Evolutionary conservation across 1,139 yeast genomes (phyloP).

Genomic region (Magnusiomyces magnusii): DNA sequence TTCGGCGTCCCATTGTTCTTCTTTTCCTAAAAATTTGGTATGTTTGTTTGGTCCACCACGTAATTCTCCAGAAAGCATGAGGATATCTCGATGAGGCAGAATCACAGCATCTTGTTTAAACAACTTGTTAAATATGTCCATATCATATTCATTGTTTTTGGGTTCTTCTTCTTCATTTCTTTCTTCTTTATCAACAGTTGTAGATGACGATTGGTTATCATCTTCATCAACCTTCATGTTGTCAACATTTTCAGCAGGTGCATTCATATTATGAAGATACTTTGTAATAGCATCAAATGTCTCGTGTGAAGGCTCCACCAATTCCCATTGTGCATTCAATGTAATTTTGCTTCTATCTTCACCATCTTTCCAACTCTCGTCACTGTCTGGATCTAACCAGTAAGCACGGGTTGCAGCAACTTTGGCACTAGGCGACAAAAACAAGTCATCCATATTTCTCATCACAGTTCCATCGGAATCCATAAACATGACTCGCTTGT

Average conservation of each 20-base stretch:
- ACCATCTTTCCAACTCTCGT: constrained; percentile 7
- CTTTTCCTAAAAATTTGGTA: constrained; percentile 9
- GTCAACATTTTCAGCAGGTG: constrained; percentile 23
- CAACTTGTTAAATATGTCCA: constrained; percentile 43
- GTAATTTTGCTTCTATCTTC: constrained; percentile 18
- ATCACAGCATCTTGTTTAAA: constrained; percentile 32
- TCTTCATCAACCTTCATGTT: not conserved
- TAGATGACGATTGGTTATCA: constrained; percentile 23
- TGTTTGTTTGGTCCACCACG: constrained; percentile 25
- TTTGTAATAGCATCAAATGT: constrained; percentile 29
- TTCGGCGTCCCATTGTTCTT: constrained; percentile 12
- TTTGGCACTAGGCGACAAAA: constrained; percentile 39
- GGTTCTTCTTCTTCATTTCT: not conserved
- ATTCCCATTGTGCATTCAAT: constrained; percentile 39
- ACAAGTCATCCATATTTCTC: constrained; percentile 39
- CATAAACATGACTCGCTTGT: constrained; percentile 41
- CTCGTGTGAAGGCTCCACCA: constrained; percentile 37
- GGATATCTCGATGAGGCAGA: constrained; percentile 43
- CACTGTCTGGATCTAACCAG: constrained; percentile 17
- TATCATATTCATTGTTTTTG: constrained; percentile 37
- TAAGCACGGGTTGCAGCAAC: constrained; percentile 35
- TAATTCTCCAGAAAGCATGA: constrained; percentile 45
- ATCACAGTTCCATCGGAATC: constrained; percentile 36
- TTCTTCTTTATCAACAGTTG: not conserved
- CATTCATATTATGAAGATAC: not conserved